These are phyloP conservation scores for Kazachstania psychrophila DNA, from an alignment of 805 yeast species.

Conservation along the genomic window DNA sequence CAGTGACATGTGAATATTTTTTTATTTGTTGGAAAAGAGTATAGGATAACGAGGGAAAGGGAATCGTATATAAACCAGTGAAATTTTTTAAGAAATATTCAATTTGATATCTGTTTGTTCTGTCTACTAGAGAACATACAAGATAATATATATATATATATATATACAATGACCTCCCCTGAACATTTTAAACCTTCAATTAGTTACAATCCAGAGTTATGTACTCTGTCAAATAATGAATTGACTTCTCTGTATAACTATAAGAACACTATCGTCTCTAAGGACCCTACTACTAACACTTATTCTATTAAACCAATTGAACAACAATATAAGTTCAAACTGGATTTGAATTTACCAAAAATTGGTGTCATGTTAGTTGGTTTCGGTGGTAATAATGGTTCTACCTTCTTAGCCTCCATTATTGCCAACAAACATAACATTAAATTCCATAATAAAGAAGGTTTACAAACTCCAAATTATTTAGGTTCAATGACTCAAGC, in stretches of 20 bases:
- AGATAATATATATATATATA: too few relatives aligned
- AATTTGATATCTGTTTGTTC: too few relatives aligned
- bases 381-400: constrained; percentile 93
- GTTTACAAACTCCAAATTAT: constrained; percentile 68
- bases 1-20: too few relatives aligned
- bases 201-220: constrained; percentile 6
- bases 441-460: constrained; percentile 70
- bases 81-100: too few relatives aligned
- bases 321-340: constrained; percentile 74
- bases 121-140: background rate
- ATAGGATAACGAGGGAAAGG: too few relatives aligned
- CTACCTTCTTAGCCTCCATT: constrained; percentile 77
- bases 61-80: too few relatives aligned
- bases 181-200: background rate
- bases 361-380: constrained; percentile 88
- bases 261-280: constrained; percentile 36
- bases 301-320: constrained; percentile 56
- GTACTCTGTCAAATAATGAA: constrained; percentile 4
- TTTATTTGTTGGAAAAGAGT: too few relatives aligned
- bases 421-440: constrained; percentile 77
- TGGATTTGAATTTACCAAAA: constrained; percentile 72
- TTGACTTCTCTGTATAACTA: constrained; percentile 8
- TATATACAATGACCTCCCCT: constrained; percentile 2
- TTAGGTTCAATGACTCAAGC: constrained; percentile 90
- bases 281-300: constrained; percentile 36